Percentiles rank a stretch among this genome's conserved stretches.
phyloP scores from a whole-genome alignment of 768 basidiomycete genomes.

The Macrolepiota dolichaula region DNA sequence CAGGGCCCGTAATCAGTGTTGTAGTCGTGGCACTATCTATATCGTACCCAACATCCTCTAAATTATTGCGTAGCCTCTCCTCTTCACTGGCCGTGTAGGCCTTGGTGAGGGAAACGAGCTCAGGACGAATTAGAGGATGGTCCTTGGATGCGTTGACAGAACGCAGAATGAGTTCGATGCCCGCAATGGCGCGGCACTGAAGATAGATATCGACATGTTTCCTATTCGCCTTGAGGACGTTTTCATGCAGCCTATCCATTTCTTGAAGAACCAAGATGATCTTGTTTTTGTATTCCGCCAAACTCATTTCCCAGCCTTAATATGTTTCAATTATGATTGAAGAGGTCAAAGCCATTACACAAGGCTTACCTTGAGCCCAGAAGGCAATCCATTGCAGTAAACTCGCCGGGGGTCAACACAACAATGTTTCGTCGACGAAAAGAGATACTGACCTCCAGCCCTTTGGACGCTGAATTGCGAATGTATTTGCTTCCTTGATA shows the following conservation, averaged over 20 bases:
- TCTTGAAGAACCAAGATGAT: constrained; percentile 16
- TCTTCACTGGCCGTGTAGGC: constrained; percentile 11
- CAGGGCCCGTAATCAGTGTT: constrained; percentile 14
- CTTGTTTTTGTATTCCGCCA: constrained; percentile 16
- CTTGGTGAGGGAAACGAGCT: constrained; percentile 5
- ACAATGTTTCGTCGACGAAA: background rate
- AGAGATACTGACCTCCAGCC: constrained; percentile 31
- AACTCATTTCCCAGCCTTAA: constrained; percentile 15
- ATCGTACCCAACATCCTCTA: constrained; percentile 15
- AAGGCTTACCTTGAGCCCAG: constrained; percentile 29
- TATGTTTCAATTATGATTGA: background rate
- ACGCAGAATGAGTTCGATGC: constrained; percentile 15
- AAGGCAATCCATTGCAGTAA: constrained; percentile 35
- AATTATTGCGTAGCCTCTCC: constrained; percentile 13
- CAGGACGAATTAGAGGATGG: background rate
- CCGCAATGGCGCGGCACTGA: background rate
- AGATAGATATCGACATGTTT: constrained; percentile 13
- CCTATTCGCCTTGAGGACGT: constrained; percentile 15
- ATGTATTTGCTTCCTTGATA: constrained; percentile 38
- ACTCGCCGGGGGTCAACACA: constrained; percentile 11
- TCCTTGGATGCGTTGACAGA: constrained; percentile 13
- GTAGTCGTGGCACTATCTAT: constrained; percentile 16
- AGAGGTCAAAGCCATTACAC: background rate
- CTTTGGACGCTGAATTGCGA: constrained; percentile 27
- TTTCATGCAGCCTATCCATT: constrained; percentile 9